A percentile compares a stretch with the other conserved stretches of the same genome.
Conservation (phyloP, 352 stramenopile species). For the Thalassiosira mediterranea region DNA sequence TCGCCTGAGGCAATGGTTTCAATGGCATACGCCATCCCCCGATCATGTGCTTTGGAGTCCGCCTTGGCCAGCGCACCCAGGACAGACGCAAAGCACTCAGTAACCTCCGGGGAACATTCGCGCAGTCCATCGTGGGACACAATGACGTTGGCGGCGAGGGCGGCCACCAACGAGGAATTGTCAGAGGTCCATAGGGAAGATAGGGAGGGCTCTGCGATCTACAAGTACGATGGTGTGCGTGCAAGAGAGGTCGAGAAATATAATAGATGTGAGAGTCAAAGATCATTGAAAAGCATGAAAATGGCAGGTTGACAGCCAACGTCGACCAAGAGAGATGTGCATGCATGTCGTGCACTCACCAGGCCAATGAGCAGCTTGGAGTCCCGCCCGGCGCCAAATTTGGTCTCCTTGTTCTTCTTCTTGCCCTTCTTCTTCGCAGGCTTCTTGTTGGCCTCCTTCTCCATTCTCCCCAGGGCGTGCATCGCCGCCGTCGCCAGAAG, state of each 20-base stretch:
- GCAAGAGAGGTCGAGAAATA: background rate
- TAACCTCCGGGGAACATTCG: slow-evolving; percentile 1
- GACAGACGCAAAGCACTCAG: slow-evolving; percentile 40
- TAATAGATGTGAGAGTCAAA: background rate
- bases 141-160: slow-evolving; percentile 34
- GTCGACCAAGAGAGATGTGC: no score
- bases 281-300: background rate
- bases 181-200: slow-evolving; percentile 39
- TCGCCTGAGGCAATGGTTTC: slow-evolving; percentile 12
- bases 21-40: slow-evolving; percentile 42
- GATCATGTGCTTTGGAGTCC: slow-evolving; percentile 32
- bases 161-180: slow-evolving; percentile 33
- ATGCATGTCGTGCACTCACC: no score
- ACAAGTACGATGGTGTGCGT: background rate
- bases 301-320: no score
- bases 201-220: slow-evolving; percentile 53
- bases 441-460: slow-evolving; percentile 29
- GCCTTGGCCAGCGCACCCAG: slow-evolving; percentile 26
- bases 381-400: slow-evolving; percentile 26
- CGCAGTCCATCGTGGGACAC: slow-evolving; percentile 29
- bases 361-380: slow-evolving; percentile 40
- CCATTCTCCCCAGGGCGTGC: slow-evolving; percentile 33
- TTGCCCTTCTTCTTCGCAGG: background rate
- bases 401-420: slow-evolving; percentile 16
- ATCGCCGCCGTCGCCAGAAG: slow-evolving; percentile 43